phyloP scores from a whole-genome alignment of 192 early-diverging fungal genomes.

The Entomortierella parvispora region DNA sequence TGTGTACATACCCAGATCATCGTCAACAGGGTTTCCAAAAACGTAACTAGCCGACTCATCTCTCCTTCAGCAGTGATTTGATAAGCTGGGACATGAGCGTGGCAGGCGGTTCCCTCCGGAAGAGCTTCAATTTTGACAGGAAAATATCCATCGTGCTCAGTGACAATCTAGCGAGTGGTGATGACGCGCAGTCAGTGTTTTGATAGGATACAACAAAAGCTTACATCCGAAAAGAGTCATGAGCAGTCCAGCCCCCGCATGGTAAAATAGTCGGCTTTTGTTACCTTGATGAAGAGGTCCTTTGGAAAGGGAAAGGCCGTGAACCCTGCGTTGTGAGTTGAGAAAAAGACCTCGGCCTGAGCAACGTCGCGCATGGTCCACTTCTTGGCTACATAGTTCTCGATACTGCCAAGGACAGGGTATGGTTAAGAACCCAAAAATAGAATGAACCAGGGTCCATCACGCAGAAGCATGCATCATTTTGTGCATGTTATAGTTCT shows the following conservation, averaged over 20 bases:
- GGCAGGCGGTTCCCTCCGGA: conserved; percentile 82
- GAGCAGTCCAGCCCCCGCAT: too few species aligned
- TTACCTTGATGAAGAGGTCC: conserved; percentile 76
- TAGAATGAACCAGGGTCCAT: not conserved
- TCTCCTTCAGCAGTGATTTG: conserved; percentile 81
- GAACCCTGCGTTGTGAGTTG: conserved; percentile 76
- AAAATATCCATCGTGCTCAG: conserved; percentile 85
- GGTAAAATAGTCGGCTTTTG: too few species aligned
- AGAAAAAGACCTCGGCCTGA: conserved; percentile 73
- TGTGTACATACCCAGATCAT: conserved; percentile 76
- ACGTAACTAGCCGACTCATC: conserved; percentile 83
- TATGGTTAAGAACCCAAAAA: not conserved
- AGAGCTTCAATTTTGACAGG: conserved; percentile 85
- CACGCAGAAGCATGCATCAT: not conserved
- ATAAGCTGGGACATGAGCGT: conserved; percentile 84
- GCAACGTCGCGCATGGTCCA: conserved; percentile 80
- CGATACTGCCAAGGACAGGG: conserved; percentile 56
- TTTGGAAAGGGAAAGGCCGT: conserved; percentile 79
- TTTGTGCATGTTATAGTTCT: too few species aligned
- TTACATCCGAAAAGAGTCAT: too few species aligned
- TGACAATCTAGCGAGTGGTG: conserved; percentile 64
- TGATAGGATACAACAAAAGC: too few species aligned
- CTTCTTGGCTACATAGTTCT: conserved; percentile 71
- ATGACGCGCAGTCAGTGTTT: not conserved
- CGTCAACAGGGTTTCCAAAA: conserved; percentile 83